phyloP scores from a whole-genome alignment of 371 early-diverging fungal genomes.

The Mortierella sp. region DNA sequence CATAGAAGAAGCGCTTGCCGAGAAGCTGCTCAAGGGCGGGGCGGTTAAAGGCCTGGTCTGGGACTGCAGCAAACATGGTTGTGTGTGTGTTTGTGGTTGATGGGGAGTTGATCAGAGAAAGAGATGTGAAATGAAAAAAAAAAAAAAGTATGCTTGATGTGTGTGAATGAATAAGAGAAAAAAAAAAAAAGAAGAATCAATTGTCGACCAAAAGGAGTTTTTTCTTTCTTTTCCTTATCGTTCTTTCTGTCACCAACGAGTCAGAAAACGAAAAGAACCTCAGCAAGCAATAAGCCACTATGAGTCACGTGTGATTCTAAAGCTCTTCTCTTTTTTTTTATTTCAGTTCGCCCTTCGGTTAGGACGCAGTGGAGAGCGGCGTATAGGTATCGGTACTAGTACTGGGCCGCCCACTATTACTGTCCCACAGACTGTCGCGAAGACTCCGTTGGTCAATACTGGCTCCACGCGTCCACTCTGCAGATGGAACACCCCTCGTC shows the following conservation, averaged over 20 bases:
- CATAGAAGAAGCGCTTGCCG: slow-evolving; percentile 94
- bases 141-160: background rate
- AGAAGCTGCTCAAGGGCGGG: slow-evolving; percentile 81
- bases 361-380: background rate
- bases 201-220: background rate
- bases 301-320: slow-evolving; percentile 14
- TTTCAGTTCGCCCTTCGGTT: background rate
- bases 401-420: background rate
- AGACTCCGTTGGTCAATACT: slow-evolving; percentile 13
- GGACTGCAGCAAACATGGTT: slow-evolving; percentile 34
- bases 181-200: background rate
- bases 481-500: background rate
- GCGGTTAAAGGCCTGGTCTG: slow-evolving; percentile 65
- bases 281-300: slow-evolving; percentile 12
- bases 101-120: background rate
- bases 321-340: background rate
- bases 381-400: slow-evolving; percentile 13
- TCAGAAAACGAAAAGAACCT: background rate
- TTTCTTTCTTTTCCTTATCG: background rate
- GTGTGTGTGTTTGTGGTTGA: background rate
- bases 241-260: slow-evolving; percentile 15
- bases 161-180: background rate
- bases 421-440: slow-evolving; percentile 3
- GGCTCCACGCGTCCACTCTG: background rate
- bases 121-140: background rate